phyloP scores from a whole-genome alignment of 805 yeast genomes.

The Scheffersomyces amazonensis region DNA sequence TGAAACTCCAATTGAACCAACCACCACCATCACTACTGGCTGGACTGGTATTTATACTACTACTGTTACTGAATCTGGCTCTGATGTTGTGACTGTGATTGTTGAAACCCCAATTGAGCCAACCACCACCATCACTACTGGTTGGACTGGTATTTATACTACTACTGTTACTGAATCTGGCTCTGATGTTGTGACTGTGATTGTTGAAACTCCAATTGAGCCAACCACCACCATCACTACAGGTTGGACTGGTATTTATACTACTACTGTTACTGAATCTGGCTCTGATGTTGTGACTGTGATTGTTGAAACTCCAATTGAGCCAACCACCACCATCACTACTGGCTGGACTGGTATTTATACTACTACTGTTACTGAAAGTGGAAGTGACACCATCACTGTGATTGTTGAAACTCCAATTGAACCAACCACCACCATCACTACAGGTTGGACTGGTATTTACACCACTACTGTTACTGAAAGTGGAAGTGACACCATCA shows the following conservation, averaged over 20 bases:
- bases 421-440: too few relatives aligned
- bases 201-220: conserved; percentile 13
- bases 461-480: too few relatives aligned
- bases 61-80: conserved; percentile 6
- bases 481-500: too few relatives aligned
- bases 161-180: conserved; percentile 6
- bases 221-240: conserved; percentile 9
- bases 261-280: neutral
- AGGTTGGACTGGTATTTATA: conserved; percentile 7
- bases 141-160: conserved; percentile 2
- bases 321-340: too few relatives aligned
- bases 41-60: too few relatives aligned
- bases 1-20: conserved; percentile 11
- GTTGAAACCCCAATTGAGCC: conserved; percentile 8
- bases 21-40: conserved; percentile 7
- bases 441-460: too few relatives aligned
- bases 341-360: too few relatives aligned
- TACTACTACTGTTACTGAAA: too few relatives aligned
- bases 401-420: too few relatives aligned
- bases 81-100: conserved; percentile 5
- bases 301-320: neutral
- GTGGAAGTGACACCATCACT: too few relatives aligned
- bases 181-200: conserved; percentile 8
- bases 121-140: too few relatives aligned
- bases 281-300: conserved; percentile 3